Evolutionary conservation across 768 basidiomycete genomes (phyloP), one percentile per base, ranked within the genome.

Genomic region (Termitomyces sp.): DNA sequence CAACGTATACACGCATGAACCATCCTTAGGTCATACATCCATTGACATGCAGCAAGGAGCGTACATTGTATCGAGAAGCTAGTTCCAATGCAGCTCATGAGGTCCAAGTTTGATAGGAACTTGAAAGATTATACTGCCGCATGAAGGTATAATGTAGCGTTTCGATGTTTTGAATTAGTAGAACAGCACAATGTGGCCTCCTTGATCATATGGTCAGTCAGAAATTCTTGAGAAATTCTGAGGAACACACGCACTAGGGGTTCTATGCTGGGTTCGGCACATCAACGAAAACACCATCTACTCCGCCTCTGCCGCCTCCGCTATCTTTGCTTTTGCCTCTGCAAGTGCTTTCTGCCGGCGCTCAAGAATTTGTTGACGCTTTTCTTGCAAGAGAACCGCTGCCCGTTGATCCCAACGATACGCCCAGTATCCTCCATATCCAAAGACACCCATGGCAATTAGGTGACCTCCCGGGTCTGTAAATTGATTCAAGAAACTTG

Each of bases 401-500:
- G 88, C 82, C n/a, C 84, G 79, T 55, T 77, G 65, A 67, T 92
- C 90, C 82, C 88, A 89, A 40, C 74, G 72, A 69, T 89, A 84
- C 20, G 83, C 87, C 82, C 82, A 89, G 77, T 94, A 94, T 42
- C 92, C 92, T 12, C 76, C 79, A 68, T 80, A 86, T 1, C 89
- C 90, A 69, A 91, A 94, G 1, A 78, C 82, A 39, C 72, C 84
- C 80, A 90, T 88, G 35, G 89, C 81, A 64, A 90, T 74, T 50
- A 82, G 73, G 68, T 94, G 92, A 32, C 86, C 91, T 22, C 81
- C 81, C 3, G 87, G 83, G 79, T 94, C 92, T 94, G 57, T 22
- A 40, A 24, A 44, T 56, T 55, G 22, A 2, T 4, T 44, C 46
- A 53, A 39, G 49, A 44, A 56, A 7, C n/a, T 35, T 58, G 28